Conservation (phyloP, 2,329 filamentous ascomycete genomes). For the Emmonsiellopsis sp. region DNA sequence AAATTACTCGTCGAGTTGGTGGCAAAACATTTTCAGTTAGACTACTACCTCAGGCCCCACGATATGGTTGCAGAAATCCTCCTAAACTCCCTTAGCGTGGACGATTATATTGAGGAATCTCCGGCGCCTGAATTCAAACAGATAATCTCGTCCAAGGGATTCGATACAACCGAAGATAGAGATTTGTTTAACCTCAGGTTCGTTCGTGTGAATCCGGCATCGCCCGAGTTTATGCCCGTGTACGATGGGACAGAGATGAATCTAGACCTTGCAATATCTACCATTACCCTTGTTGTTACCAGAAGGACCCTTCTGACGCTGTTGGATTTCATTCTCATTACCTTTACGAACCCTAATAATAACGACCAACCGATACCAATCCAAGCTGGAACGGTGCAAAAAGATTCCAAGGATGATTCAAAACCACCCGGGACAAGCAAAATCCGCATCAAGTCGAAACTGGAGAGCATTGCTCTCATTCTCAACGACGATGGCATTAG, state of each 20-base stretch:
- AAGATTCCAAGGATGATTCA: constrained; percentile 19
- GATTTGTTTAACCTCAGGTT: constrained; percentile 85
- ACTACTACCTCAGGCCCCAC: constrained; percentile 79
- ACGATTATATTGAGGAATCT: constrained; percentile 87
- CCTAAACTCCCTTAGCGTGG: constrained; percentile 75
- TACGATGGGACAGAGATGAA: constrained; percentile 94
- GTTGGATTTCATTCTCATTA: constrained; percentile 86
- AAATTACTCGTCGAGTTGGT: constrained; percentile 81
- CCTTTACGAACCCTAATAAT: constrained; percentile 63
- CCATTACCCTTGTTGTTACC: constrained; percentile 92
- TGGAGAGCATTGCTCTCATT: constrained; percentile 89
- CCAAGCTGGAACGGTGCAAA: constrained; percentile 22
- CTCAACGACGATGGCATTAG: constrained; percentile 97
- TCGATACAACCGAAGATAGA: constrained; percentile 58
- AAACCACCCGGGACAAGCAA: constrained; percentile 50
- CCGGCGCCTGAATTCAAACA: constrained; percentile 81
- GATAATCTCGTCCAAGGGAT: constrained; percentile 86
- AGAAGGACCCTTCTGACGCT: constrained; percentile 85
- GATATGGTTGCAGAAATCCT: constrained; percentile 92
- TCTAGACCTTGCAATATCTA: constrained; percentile 81
- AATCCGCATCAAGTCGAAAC: constrained; percentile 84
- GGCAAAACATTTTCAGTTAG: constrained; percentile 77
- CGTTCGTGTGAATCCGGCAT: constrained; percentile 76
- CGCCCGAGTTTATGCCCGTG: constrained; percentile 83
- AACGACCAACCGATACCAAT: constrained; percentile 23